These are phyloP conservation scores for Nicotiana tomentosiformis DNA, from an alignment of 257 asterid species.

Conservation along the genomic window DNA sequence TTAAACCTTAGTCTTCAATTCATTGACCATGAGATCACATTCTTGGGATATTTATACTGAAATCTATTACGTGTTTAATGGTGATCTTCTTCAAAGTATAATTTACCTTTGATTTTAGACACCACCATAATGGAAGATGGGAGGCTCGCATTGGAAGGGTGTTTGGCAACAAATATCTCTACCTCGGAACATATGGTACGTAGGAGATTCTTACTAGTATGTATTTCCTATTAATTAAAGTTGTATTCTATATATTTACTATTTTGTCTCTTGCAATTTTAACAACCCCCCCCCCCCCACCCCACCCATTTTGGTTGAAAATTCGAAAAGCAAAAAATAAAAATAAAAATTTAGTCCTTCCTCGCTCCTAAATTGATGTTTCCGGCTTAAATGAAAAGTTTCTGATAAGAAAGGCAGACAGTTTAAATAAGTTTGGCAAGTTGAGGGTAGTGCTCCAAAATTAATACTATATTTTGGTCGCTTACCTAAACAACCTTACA, in stretches of 20 bases:
- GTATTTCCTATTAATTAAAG: neutral
- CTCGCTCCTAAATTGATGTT: neutral
- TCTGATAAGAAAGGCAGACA: neutral
- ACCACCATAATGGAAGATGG: slow-evolving; percentile 98
- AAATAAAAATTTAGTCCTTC: neutral
- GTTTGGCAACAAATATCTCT: slow-evolving; percentile 91
- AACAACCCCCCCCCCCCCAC: neutral
- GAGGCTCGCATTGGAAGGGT: slow-evolving; percentile 97
- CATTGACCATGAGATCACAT: too few relatives aligned
- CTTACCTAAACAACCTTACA: slow-evolving; percentile 15
- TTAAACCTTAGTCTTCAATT: neutral
- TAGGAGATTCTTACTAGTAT: slow-evolving; percentile 1
- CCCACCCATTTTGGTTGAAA: neutral
- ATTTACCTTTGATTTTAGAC: slow-evolving; percentile 33
- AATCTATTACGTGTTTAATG: neutral
- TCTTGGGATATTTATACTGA: too few relatives aligned
- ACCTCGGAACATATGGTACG: slow-evolving; percentile 95
- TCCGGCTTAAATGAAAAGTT: neutral
- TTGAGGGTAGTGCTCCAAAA: neutral
- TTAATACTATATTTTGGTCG: slow-evolving; percentile 20
- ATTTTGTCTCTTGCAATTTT: neutral
- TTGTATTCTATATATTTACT: neutral
- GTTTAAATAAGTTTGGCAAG: neutral
- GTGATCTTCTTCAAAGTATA: neutral
- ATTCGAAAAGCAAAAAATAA: neutral